phyloP scores from a whole-genome alignment of 768 basidiomycete genomes.

The Sarcodon aspratus region DNA sequence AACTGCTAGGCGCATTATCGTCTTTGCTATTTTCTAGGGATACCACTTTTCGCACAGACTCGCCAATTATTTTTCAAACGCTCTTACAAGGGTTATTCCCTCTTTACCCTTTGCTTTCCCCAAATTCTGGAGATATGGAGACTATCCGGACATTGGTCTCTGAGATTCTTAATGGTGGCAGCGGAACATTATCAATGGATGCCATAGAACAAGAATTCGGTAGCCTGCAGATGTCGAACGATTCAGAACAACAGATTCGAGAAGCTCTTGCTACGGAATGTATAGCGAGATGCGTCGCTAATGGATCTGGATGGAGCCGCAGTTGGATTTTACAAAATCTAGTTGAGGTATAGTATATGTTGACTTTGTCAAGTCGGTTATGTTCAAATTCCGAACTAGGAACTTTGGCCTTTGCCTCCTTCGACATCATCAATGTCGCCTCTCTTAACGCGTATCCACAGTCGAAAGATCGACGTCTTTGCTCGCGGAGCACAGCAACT shows the following conservation, averaged over 20 bases:
- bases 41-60: conserved; percentile 27
- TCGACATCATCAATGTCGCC: conserved; percentile 25
- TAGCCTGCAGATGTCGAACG: conserved; percentile 16
- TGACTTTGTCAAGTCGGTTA: background rate
- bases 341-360: conserved; percentile 28
- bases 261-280: conserved; percentile 35
- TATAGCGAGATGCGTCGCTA: conserved; percentile 34
- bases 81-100: conserved; percentile 41
- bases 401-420: conserved; percentile 36
- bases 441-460: conserved; percentile 33
- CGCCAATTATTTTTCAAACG: conserved; percentile 36
- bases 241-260: conserved; percentile 28
- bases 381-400: conserved; percentile 16
- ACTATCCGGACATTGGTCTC: conserved; percentile 31
- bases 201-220: conserved; percentile 42
- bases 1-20: conserved; percentile 39
- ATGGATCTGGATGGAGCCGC: conserved; percentile 30
- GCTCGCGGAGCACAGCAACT: conserved; percentile 20
- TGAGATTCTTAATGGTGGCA: conserved; percentile 32
- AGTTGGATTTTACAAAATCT: conserved; percentile 38
- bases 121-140: conserved; percentile 20
- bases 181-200: conserved; percentile 35
- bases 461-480: conserved; percentile 33
- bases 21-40: conserved; percentile 32
- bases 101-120: conserved; percentile 30